Conservation (phyloP, 2,329 filamentous ascomycete genomes). For the Periconia sp. region DNA sequence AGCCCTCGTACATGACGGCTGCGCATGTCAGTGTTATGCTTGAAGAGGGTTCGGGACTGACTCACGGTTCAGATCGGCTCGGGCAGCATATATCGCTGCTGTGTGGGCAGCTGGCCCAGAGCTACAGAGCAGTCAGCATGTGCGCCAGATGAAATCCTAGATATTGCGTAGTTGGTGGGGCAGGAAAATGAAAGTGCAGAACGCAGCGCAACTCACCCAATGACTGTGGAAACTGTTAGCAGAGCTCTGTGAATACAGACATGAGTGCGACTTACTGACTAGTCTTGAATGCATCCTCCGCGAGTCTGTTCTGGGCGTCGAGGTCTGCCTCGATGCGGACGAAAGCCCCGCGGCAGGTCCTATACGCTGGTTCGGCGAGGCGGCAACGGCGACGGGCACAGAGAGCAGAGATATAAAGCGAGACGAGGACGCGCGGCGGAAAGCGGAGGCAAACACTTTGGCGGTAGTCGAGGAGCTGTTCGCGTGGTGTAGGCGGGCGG, state of each 20-base stretch:
- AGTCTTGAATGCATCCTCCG: slow-evolving; percentile 90
- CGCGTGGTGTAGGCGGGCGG: slow-evolving; percentile 18
- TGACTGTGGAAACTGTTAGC: slow-evolving; percentile 41
- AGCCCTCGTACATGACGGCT: slow-evolving; percentile 95
- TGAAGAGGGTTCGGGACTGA: slow-evolving; percentile 10
- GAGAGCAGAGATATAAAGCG: slow-evolving; percentile 75
- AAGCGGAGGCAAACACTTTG: slow-evolving; percentile 92
- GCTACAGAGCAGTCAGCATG: slow-evolving; percentile 56
- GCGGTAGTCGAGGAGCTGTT: slow-evolving; percentile 54
- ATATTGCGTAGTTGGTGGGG: slow-evolving; percentile 12
- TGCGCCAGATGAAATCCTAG: too few species aligned
- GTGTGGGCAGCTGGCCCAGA: slow-evolving; percentile 98
- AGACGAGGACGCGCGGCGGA: slow-evolving; percentile 67
- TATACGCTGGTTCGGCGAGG: slow-evolving; percentile 68
- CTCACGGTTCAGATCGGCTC: slow-evolving; percentile 87
- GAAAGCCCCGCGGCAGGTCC: slow-evolving; percentile 47
- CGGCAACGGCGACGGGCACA: slow-evolving; percentile 75
- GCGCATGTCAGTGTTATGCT: slow-evolving; percentile 24
- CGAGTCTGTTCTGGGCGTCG: slow-evolving; percentile 37
- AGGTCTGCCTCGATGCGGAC: slow-evolving; percentile 44
- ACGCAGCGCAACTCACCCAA: slow-evolving; percentile 40
- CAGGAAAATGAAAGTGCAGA: slow-evolving; percentile 12
- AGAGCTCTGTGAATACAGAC: slow-evolving; percentile 4
- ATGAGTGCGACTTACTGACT: slow-evolving; percentile 69
- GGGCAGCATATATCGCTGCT: slow-evolving; percentile 92